phyloP scores from a whole-genome alignment of 306 rosid genomes.

The Abrus pulchellus region DNA sequence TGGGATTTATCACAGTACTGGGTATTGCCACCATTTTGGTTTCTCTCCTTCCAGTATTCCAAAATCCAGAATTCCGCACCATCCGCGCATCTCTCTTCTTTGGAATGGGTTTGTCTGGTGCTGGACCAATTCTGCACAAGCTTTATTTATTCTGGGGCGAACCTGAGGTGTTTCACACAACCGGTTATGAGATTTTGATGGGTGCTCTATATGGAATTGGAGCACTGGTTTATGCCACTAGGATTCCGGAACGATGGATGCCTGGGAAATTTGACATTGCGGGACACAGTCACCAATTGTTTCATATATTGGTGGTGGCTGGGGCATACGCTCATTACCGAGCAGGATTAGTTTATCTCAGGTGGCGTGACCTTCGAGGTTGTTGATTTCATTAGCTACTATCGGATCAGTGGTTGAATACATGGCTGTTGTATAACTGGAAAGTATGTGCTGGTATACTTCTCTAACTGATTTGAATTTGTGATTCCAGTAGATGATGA shows the following conservation, averaged over 20 bases:
- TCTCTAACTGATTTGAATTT: slow-evolving; percentile 39
- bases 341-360: slow-evolving; percentile 93
- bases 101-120: slow-evolving; percentile 89
- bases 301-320: slow-evolving; percentile 87
- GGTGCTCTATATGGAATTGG: slow-evolving; percentile 83
- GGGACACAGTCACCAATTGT: slow-evolving; percentile 96
- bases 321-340: slow-evolving; percentile 93
- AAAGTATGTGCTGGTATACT: slow-evolving; percentile 13
- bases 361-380: slow-evolving; percentile 92
- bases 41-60: slow-evolving; percentile 91
- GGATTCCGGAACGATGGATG: slow-evolving; percentile 98
- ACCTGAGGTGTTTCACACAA: slow-evolving; percentile 88
- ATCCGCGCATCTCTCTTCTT: slow-evolving; percentile 85
- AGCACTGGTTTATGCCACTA: slow-evolving; percentile 88
- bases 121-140: slow-evolving; percentile 86
- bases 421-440: slow-evolving; percentile 18
- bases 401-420: slow-evolving; percentile 21
- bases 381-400: slow-evolving; percentile 59
- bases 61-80: slow-evolving; percentile 77
- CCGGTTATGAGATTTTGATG: slow-evolving; percentile 88
- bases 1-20: slow-evolving; percentile 81
- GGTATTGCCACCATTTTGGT: slow-evolving; percentile 75
- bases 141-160: slow-evolving; percentile 81
- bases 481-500: slow-evolving; percentile 33
- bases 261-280: slow-evolving; percentile 98